Evolutionary conservation across 176 grass and related monocot genomes (phyloP), one percentile per base, ranked within the genome.

Genomic region (Bolboschoenus planiculmis): DNA sequence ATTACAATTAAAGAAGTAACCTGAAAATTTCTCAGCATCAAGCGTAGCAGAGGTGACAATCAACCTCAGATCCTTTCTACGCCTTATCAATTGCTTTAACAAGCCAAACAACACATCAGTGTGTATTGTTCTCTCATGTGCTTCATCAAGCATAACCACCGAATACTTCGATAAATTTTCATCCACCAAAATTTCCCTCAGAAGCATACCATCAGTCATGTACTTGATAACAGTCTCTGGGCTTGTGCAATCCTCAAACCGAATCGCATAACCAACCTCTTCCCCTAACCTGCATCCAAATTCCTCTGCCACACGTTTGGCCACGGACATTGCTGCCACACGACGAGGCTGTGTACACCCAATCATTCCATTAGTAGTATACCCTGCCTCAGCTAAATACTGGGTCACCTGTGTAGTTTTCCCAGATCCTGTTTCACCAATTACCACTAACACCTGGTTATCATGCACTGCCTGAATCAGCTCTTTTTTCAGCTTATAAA

Each of bases 21-120:
- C 95, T 29, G 95, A 97, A 78, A 97, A 97, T 82, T 97, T 97
- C 84, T 97, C 95, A 4, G 95, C 95, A 86, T 97, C 92, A n/a
- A 97, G 85, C 26, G 92, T 97, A 37, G 95, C 95, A 56, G 95
- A 94, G 64, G 95, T 97, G 78, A 97, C 95, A 84, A 97, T 97
- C 85, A 97, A 87, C 83, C 92, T 90, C 83, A 97, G 82, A 53
- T 94, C 95, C 81, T 89, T 87, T 72, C 95, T 92, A 29, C 95
- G 87, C 78, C 92, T 94, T 85, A 97, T 88, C 84, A 97, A 89
- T 35, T 94, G 92, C 73, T 97, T 97, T 59, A 94, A 82, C 56
- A 97, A 89, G 18, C 92, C 90, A 83, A 97, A 97, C 13, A 97
- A 92, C 42, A 97, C 90, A 89, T 97, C 92, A 18, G 95, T 97